A percentile compares a stretch with the other conserved stretches of the same genome.
Evolutionary conservation across 352 stramenopile species (phyloP).

Genomic region (Pythium brassicae): DNA sequence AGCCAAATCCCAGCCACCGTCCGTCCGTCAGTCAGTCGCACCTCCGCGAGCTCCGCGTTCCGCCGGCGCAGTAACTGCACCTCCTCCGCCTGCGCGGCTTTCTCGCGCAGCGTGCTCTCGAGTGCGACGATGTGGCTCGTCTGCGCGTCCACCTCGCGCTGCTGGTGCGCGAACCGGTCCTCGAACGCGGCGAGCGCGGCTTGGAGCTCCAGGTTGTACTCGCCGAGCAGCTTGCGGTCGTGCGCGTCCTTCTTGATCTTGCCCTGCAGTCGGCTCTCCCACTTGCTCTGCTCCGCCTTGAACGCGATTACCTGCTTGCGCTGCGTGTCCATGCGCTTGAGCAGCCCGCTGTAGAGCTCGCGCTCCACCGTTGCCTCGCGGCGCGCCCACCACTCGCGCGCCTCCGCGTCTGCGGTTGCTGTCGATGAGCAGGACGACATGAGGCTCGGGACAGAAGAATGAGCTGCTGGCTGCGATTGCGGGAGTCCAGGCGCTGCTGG

Average conservation of each 20-base stretch:
- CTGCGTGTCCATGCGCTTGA: constrained; percentile 70
- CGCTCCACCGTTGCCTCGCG: constrained; percentile 48
- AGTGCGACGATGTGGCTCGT: constrained; percentile 58
- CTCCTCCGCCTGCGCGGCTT: constrained; percentile 31
- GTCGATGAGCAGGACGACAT: neutral
- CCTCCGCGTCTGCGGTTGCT: constrained; percentile 22
- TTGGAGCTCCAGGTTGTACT: constrained; percentile 80
- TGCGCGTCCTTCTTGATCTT: constrained; percentile 57
- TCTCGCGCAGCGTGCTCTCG: constrained; percentile 46
- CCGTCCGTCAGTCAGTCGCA: constrained; percentile 10
- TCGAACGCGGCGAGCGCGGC: constrained; percentile 48
- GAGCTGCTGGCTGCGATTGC: neutral
- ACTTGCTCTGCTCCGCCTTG: constrained; percentile 81
- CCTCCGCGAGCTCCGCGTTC: constrained; percentile 43
- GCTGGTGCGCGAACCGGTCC: constrained; percentile 32
- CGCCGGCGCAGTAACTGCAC: constrained; percentile 27
- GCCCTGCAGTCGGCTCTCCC: constrained; percentile 61
- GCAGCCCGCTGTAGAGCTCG: constrained; percentile 41
- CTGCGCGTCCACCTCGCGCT: constrained; percentile 56
- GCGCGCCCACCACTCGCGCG: constrained; percentile 56
- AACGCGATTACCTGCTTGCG: constrained; percentile 69
- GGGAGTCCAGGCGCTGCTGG: neutral
- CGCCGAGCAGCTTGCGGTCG: constrained; percentile 71
- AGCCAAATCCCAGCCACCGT: no score
- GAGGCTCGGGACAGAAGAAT: neutral